Evolutionary conservation across 805 yeast species (phyloP).

Genomic region (Nakazawaea wyomingensis): DNA sequence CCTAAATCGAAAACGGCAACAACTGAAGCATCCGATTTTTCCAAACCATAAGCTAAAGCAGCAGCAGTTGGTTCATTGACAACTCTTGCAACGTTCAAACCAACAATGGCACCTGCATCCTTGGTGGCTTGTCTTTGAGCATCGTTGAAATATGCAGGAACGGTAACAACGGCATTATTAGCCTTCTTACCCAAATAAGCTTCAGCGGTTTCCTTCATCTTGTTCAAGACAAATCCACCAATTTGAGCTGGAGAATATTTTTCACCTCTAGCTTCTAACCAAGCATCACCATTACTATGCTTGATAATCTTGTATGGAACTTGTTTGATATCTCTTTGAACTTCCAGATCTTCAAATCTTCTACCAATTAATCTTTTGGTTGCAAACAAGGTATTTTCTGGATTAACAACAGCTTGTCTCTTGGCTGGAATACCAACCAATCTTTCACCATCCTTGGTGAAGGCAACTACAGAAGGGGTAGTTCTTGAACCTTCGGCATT

Average conservation of each 20-base stretch:
- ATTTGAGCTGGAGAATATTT: slow-evolving; percentile 64
- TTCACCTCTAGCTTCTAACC: slow-evolving; percentile 47
- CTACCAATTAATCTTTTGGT: slow-evolving; percentile 80
- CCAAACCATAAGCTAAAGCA: slow-evolving; percentile 92
- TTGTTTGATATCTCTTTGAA: slow-evolving; percentile 57
- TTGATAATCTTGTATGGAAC: slow-evolving; percentile 61
- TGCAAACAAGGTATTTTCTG: slow-evolving; percentile 75
- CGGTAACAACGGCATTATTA: slow-evolving; percentile 86
- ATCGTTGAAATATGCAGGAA: slow-evolving; percentile 87
- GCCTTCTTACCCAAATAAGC: slow-evolving; percentile 82
- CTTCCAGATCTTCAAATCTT: slow-evolving; percentile 61
- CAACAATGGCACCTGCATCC: slow-evolving; percentile 97
- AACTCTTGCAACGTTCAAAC: slow-evolving; percentile 83
- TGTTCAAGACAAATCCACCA: slow-evolving; percentile 73
- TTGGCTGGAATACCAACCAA: slow-evolving; percentile 69
- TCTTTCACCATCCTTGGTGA: slow-evolving; percentile 40
- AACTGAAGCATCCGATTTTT: slow-evolving; percentile 50
- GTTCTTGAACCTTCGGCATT: slow-evolving; percentile 77
- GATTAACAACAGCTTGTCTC: slow-evolving; percentile 71
- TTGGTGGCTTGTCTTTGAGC: slow-evolving; percentile 92
- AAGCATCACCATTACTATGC: slow-evolving; percentile 63
- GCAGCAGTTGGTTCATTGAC: slow-evolving; percentile 93
- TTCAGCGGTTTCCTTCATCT: slow-evolving; percentile 98
- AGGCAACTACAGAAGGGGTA: slow-evolving; percentile 76
- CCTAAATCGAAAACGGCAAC: slow-evolving; percentile 97